A percentile compares a stretch with the other conserved stretches of the same genome.
Evolutionary conservation across 139 green algal species (phyloP).

Genomic region (Deuterostichococcus epilithicus): DNA sequence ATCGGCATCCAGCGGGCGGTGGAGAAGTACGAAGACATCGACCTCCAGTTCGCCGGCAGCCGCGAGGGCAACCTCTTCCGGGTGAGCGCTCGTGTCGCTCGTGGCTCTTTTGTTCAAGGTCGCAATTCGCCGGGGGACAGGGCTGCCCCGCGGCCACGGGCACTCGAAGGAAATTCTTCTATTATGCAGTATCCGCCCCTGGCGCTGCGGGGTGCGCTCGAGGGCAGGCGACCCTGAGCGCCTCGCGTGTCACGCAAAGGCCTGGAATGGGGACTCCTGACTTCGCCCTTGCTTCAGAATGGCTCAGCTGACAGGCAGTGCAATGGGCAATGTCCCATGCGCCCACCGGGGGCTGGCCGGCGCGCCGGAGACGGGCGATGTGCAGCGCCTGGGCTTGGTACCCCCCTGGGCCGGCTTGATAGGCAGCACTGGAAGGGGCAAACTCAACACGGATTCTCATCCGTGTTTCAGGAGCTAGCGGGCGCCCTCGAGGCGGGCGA

Average conservation of each 20-base stretch:
- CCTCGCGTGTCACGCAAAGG: too few relatives aligned
- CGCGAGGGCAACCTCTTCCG: constrained; percentile 64
- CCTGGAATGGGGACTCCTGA: too few relatives aligned
- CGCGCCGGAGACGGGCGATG: constrained; percentile 57
- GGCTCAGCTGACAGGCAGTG: too few relatives aligned
- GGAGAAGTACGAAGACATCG: constrained; percentile 78
- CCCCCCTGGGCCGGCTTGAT: too few relatives aligned
- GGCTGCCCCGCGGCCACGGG: too few relatives aligned
- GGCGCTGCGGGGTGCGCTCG: too few relatives aligned
- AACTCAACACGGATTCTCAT: neutral
- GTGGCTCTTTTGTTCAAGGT: neutral
- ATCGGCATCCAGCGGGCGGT: constrained; percentile 22
- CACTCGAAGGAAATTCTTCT: too few relatives aligned
- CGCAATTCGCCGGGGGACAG: too few relatives aligned
- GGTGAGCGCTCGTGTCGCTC: neutral
- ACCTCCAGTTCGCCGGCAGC: constrained; percentile 64
- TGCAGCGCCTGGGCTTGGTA: constrained; percentile 27
- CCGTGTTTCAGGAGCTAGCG: constrained; percentile 40
- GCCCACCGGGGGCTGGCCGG: constrained; percentile 37
- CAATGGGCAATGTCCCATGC: neutral
- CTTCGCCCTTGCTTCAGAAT: too few relatives aligned
- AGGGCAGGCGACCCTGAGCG: too few relatives aligned
- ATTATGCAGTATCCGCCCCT: too few relatives aligned
- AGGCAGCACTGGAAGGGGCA: too few relatives aligned
- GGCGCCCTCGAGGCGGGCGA: constrained; percentile 64